These are phyloP conservation scores for Perkinsus olseni DNA, from an alignment of 169 alveolate species.

Conservation along the genomic window DNA sequence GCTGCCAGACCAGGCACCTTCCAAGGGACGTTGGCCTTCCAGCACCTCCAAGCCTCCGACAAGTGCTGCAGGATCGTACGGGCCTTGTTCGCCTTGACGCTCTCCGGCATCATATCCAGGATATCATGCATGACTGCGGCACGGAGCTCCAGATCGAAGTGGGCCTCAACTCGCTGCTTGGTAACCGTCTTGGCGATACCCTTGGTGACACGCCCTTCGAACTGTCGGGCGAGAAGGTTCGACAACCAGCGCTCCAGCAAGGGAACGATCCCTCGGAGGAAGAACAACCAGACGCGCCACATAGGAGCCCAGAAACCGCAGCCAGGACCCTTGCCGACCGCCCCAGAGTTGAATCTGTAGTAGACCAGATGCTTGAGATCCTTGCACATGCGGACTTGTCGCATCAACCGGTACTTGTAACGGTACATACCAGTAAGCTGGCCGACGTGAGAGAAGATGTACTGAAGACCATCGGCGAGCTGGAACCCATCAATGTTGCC, in stretches of 20 bases:
- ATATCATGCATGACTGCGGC: constrained; percentile 99
- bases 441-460: constrained; percentile 98
- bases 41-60: constrained; percentile 99
- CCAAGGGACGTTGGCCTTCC: constrained; percentile 99
- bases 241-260: constrained; percentile 99
- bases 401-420: constrained; percentile 98
- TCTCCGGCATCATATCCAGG: constrained; percentile 99
- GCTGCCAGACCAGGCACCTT: constrained; percentile 99
- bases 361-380: constrained; percentile 98
- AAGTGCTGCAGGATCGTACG: constrained; percentile 96
- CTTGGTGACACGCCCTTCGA: constrained; percentile 96
- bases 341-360: constrained; percentile 98
- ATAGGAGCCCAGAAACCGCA: constrained; percentile 99
- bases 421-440: constrained; percentile 99
- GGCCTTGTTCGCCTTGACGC: constrained; percentile 95
- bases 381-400: constrained; percentile 98
- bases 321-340: constrained; percentile 99
- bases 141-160: constrained; percentile 97
- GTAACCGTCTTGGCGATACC: constrained; percentile 98
- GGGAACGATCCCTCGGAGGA: constrained; percentile 97
- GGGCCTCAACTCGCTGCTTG: constrained; percentile 98
- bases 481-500: constrained; percentile 99
- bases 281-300: constrained; percentile 99
- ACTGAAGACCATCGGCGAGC: constrained; percentile 99
- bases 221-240: constrained; percentile 92